Percentiles rank a stretch among this genome's conserved stretches.
Conservation (phyloP, 2,329 filamentous ascomycete genomes). For the Calonectria leucothoes region DNA sequence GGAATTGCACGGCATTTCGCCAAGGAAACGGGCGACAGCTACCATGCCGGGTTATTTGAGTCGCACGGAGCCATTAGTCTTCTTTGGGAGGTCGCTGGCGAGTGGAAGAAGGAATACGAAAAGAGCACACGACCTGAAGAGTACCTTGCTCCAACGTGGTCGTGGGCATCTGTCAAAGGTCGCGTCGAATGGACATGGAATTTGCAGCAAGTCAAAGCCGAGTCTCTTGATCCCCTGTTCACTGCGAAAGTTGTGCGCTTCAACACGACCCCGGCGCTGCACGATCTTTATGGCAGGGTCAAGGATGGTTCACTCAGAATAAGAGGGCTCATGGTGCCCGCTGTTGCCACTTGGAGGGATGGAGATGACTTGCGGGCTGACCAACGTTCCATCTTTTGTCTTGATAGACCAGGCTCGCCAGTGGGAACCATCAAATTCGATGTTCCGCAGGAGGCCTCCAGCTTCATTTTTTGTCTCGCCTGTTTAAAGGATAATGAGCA, state of each 20-base stretch:
- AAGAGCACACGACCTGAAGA: not conserved
- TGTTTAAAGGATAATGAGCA: not conserved
- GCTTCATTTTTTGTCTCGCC: not conserved
- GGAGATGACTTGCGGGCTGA: not conserved
- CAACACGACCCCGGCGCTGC: not conserved
- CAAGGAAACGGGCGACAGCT: not conserved
- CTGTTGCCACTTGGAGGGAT: not conserved
- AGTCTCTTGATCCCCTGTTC: not conserved
- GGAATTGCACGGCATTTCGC: slow-evolving; percentile 11
- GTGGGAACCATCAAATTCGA: not conserved
- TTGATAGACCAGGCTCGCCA: not conserved
- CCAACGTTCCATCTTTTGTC: not conserved
- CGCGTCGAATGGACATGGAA: slow-evolving; percentile 1
- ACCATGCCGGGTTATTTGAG: slow-evolving; percentile 11
- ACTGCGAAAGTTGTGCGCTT: not conserved
- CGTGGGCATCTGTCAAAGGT: slow-evolving; percentile 19
- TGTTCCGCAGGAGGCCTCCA: not conserved
- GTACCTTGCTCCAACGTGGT: slow-evolving; percentile 17
- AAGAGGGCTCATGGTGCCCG: not conserved
- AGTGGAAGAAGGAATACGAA: not conserved
- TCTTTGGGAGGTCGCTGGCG: not conserved
- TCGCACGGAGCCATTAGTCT: slow-evolving; percentile 5
- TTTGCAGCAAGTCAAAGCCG: not conserved
- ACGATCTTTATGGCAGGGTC: not conserved
- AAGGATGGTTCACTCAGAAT: not conserved